Conservation (phyloP, 306 rosid species). For the Cicer bijugum region DNA sequence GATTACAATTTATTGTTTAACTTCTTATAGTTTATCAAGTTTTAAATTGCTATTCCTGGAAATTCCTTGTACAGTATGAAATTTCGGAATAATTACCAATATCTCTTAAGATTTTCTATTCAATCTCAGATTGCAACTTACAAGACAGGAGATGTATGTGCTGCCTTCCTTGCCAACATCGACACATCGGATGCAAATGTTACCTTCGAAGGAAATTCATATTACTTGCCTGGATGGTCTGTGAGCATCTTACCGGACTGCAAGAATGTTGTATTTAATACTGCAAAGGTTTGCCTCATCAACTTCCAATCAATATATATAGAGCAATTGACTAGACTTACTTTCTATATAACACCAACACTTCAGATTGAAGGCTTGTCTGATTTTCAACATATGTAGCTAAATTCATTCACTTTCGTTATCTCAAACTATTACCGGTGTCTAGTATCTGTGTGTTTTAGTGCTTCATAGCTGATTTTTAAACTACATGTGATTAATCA, state of each 20-base stretch:
- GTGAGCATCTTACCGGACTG: constrained; percentile 98
- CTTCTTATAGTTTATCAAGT: constrained; percentile 29
- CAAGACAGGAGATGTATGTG: constrained; percentile 68
- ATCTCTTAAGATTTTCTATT: constrained; percentile 21
- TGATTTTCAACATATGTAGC: too few relatives aligned
- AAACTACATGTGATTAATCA: neutral
- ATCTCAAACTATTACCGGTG: too few relatives aligned
- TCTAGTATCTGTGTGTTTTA: too few relatives aligned
- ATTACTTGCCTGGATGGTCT: constrained; percentile 93
- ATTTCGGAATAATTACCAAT: neutral
- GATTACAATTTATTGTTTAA: neutral
- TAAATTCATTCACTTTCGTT: too few relatives aligned
- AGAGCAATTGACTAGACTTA: neutral
- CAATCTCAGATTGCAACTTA: constrained; percentile 77
- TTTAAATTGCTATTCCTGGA: constrained; percentile 1
- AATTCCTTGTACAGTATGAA: neutral
- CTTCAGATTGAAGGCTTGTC: too few relatives aligned
- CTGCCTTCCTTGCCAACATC: constrained; percentile 84
- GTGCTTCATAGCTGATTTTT: neutral
- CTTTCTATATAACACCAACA: too few relatives aligned
- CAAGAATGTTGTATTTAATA: constrained; percentile 83
- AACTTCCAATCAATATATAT: constrained; percentile 20
- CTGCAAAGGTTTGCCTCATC: constrained; percentile 81
- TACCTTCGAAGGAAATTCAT: constrained; percentile 73
- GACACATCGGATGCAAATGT: constrained; percentile 71